Evolutionary conservation across 2,329 filamentous ascomycete genomes (phyloP).

Genomic region (Gremmenia infestans): DNA sequence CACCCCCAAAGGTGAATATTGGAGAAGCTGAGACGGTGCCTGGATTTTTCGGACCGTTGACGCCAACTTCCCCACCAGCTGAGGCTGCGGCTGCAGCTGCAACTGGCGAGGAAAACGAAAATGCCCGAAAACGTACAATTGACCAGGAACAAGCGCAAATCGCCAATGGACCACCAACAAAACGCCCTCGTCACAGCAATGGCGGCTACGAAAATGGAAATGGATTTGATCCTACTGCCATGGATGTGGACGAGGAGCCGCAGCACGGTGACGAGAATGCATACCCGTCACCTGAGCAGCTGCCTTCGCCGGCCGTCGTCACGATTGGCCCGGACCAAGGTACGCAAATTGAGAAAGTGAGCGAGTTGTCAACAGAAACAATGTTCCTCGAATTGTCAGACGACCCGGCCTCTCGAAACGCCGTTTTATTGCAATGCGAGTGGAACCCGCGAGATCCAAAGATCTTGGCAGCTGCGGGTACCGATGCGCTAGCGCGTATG

Average conservation of each 20-base stretch:
- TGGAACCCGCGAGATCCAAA: conserved; percentile 62
- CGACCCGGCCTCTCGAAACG: conserved; percentile 41
- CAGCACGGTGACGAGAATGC: conserved; percentile 49
- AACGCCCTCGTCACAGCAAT: conserved; percentile 57
- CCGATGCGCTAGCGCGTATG: conserved; percentile 65
- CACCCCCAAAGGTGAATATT: conserved; percentile 9
- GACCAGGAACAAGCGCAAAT: conserved; percentile 34
- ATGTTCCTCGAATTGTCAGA: conserved; percentile 52
- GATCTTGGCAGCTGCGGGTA: conserved; percentile 62
- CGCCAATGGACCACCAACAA: conserved; percentile 52
- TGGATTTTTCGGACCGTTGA: conserved; percentile 32
- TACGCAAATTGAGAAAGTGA: conserved; percentile 60
- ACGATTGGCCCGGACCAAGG: conserved; percentile 60
- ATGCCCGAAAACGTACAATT: conserved; percentile 29
- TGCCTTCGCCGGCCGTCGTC: conserved; percentile 47
- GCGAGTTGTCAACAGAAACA: conserved; percentile 55
- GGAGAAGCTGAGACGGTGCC: conserved; percentile 15
- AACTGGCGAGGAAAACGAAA: conserved; percentile 28
- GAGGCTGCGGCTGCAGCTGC: conserved; percentile 7
- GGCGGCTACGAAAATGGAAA: conserved; percentile 52
- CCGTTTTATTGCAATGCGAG: conserved; percentile 63
- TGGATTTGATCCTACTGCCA: conserved; percentile 43
- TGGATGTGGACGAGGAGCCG: conserved; percentile 51
- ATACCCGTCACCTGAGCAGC: conserved; percentile 55
- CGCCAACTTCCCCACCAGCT: conserved; percentile 20